phyloP scores from a whole-genome alignment of 805 yeast species.

The Yamadazyma sp. region DNA sequence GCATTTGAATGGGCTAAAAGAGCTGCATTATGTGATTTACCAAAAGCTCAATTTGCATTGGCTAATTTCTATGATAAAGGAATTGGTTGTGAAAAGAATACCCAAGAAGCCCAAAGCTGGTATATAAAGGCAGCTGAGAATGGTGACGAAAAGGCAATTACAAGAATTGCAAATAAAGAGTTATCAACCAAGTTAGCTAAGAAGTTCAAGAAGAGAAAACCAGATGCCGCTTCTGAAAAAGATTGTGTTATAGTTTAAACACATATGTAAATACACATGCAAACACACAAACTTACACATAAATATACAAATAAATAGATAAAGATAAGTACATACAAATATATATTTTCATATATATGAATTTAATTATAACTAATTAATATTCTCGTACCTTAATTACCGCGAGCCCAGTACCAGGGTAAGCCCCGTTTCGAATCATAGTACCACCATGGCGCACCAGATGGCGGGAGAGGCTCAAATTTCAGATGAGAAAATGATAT shows the following conservation, averaged over 20 bases:
- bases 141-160: constrained; percentile 39
- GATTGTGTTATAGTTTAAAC: constrained; percentile 39
- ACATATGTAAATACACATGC: too few species aligned
- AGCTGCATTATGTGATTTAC: constrained; percentile 71
- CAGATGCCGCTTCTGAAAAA: constrained; percentile 28
- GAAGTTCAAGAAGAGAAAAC: constrained; percentile 21
- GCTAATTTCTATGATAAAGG: constrained; percentile 87
- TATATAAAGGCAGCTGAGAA: constrained; percentile 67
- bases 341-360: too few species aligned
- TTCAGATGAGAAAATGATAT: too few species aligned
- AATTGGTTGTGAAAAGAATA: constrained; percentile 70
- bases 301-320: too few species aligned
- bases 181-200: constrained; percentile 28
- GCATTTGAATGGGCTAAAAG: constrained; percentile 93
- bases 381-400: too few species aligned
- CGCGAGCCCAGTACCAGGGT: too few species aligned
- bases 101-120: constrained; percentile 66
- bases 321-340: too few species aligned
- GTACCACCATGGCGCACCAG: too few species aligned
- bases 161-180: constrained; percentile 31
- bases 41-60: constrained; percentile 82
- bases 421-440: too few species aligned
- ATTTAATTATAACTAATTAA: too few species aligned
- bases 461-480: too few species aligned
- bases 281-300: too few species aligned